phyloP scores from a whole-genome alignment of 2,329 filamentous ascomycete genomes.

The Rachicladosporium sp. region DNA sequence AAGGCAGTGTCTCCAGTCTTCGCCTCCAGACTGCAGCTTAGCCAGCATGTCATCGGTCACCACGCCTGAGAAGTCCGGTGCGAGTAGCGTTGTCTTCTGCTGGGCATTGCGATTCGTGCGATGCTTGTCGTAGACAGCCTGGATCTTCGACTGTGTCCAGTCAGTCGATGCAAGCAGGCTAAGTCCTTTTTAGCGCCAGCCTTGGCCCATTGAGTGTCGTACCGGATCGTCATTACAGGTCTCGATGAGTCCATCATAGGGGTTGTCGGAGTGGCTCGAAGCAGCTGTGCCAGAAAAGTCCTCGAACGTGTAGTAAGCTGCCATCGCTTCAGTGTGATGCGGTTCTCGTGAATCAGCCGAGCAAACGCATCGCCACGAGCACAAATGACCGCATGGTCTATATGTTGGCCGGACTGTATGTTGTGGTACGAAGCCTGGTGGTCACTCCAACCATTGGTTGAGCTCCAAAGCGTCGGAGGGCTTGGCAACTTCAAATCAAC shows the following conservation, averaged over 20 bases:
- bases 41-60: constrained; percentile 64
- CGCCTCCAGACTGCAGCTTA: constrained; percentile 56
- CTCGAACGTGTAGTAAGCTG: constrained; percentile 25
- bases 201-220: constrained; percentile 20
- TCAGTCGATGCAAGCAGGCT: not conserved
- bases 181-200: not conserved
- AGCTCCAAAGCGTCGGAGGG: no score
- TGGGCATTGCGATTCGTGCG: constrained; percentile 62
- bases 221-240: constrained; percentile 57
- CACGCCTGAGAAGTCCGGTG: constrained; percentile 54
- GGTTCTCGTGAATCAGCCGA: no score
- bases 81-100: constrained; percentile 62
- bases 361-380: no score
- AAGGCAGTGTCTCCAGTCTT: constrained; percentile 68
- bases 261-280: constrained; percentile 44
- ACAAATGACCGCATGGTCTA: no score
- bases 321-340: constrained; percentile 11
- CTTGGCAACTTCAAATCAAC: no score
- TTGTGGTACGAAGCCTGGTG: no score
- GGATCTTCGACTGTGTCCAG: constrained; percentile 47
- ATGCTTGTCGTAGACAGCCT: constrained; percentile 60
- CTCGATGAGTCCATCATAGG: constrained; percentile 61
- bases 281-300: constrained; percentile 19
- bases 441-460: no score
- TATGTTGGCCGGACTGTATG: no score